A percentile compares a stretch with the other conserved stretches of the same genome.
These are phyloP conservation scores for Copromyces sp. DNA, from an alignment of 495 filamentous ascomycete species.

Conservation along the genomic window DNA sequence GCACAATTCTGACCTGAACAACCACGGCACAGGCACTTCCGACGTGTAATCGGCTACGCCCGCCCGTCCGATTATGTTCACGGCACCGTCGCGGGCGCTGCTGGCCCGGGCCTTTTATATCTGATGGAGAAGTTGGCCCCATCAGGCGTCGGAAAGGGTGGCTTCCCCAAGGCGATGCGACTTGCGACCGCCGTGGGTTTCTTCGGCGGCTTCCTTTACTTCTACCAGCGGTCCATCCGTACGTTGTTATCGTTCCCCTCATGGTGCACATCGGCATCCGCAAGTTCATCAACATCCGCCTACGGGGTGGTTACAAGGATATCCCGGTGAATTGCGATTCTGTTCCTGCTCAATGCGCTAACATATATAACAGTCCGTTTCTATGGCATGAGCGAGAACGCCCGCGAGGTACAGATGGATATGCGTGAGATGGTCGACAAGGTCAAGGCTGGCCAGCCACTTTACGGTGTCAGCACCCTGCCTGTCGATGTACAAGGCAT, in stretches of 20 bases:
- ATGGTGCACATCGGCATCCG: neutral
- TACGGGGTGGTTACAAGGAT: neutral
- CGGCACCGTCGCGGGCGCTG: conserved; percentile 52
- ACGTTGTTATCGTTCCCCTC: conserved; percentile 18
- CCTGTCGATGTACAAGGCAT: conserved; percentile 88
- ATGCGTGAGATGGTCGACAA: conserved; percentile 96
- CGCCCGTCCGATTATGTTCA: conserved; percentile 69
- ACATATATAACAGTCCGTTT: conserved; percentile 55
- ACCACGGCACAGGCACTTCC: conserved; percentile 59
- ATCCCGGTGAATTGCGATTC: neutral
- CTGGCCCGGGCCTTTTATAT: conserved; percentile 62
- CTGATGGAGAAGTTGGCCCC: conserved; percentile 74
- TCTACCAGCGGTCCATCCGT: conserved; percentile 62
- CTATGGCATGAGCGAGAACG: conserved; percentile 88
- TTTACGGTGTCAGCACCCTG: conserved; percentile 75
- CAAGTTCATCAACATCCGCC: neutral
- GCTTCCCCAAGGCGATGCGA: conserved; percentile 74
- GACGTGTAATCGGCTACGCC: conserved; percentile 77
- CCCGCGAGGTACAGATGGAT: conserved; percentile 85
- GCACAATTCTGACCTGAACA: conserved; percentile 16
- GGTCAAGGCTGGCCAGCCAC: conserved; percentile 79
- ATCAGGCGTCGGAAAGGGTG: conserved; percentile 67
- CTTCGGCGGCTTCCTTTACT: conserved; percentile 64
- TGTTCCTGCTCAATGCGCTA: conserved; percentile 2
- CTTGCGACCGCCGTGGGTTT: conserved; percentile 59